Conservation (phyloP, 306 rosid genomes). For the Castanea mollissima region DNA sequence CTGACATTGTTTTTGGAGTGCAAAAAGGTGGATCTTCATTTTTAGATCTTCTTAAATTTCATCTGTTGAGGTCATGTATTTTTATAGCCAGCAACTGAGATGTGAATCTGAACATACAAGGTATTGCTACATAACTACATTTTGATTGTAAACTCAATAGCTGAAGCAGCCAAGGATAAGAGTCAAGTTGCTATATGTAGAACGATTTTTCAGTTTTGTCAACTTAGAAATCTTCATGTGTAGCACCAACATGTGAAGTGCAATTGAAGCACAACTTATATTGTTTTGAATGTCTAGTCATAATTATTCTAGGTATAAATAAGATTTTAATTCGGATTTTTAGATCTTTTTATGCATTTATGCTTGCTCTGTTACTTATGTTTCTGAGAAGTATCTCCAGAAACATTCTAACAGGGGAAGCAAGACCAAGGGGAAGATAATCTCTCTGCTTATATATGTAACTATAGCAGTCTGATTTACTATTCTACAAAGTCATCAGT, state of each 20-base stretch:
- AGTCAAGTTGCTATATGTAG: too few relatives aligned
- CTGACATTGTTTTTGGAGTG: slow-evolving; percentile 69
- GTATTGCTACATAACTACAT: background rate
- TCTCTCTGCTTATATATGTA: background rate
- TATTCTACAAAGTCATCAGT: background rate
- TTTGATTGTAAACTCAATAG: background rate
- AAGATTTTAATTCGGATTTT: background rate
- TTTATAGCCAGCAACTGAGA: slow-evolving; percentile 5
- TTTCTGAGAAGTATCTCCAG: background rate
- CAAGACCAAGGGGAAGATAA: background rate
- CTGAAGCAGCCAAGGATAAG: too few relatives aligned
- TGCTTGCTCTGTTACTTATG: background rate
- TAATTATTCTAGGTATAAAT: background rate
- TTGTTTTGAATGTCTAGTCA: too few relatives aligned
- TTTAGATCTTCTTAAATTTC: slow-evolving; percentile 17
- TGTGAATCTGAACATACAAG: background rate
- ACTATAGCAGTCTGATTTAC: background rate
- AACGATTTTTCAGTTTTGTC: too few relatives aligned
- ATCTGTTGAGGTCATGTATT: slow-evolving; percentile 9
- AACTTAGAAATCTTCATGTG: too few relatives aligned
- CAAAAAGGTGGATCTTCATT: slow-evolving; percentile 56
- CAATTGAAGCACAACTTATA: too few relatives aligned
- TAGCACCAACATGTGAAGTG: too few relatives aligned
- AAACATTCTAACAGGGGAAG: background rate
- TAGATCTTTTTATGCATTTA: background rate